These are phyloP conservation scores for Rickenella mellea DNA, from an alignment of 768 basidiomycete species.

Conservation along the genomic window DNA sequence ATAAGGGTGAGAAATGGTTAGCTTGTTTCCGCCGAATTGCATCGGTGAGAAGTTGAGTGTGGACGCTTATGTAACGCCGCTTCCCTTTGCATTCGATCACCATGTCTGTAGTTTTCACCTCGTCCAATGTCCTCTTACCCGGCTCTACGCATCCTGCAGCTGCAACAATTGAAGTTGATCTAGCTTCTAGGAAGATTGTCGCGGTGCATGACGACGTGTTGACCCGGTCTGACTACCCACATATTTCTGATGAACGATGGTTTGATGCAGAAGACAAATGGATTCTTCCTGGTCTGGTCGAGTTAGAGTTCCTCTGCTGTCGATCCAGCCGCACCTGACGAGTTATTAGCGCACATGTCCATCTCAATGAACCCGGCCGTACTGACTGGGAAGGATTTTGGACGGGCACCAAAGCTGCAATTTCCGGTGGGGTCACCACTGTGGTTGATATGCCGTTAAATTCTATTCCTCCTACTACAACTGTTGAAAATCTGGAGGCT, in stretches of 20 bases:
- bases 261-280: slow-evolving; percentile 50
- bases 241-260: slow-evolving; percentile 24
- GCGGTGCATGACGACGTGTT: slow-evolving; percentile 31
- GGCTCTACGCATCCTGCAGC: slow-evolving; percentile 36
- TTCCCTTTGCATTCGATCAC: no score
- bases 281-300: slow-evolving; percentile 73
- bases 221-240: slow-evolving; percentile 19
- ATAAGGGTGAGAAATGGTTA: slow-evolving; percentile 84
- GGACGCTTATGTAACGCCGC: no score
- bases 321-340: slow-evolving; percentile 10
- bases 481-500: slow-evolving; percentile 57
- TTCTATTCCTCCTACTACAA: slow-evolving; percentile 93
- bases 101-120: slow-evolving; percentile 33
- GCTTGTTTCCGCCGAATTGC: slow-evolving; percentile 83
- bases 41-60: no score
- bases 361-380: slow-evolving; percentile 89
- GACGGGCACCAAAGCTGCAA: slow-evolving; percentile 86
- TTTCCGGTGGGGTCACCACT: slow-evolving; percentile 90
- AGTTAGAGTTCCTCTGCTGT: slow-evolving; percentile 33
- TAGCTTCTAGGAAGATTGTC: slow-evolving; percentile 48
- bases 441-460: slow-evolving; percentile 98
- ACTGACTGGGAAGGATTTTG: slow-evolving; percentile 93
- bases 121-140: slow-evolving; percentile 51
- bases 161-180: slow-evolving; percentile 58
- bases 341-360: slow-evolving; percentile 67